Percentiles rank a stretch among this genome's conserved stretches.
Conservation (phyloP, 371 early-diverging fungal species). For the Apophysomyces variabilis region DNA sequence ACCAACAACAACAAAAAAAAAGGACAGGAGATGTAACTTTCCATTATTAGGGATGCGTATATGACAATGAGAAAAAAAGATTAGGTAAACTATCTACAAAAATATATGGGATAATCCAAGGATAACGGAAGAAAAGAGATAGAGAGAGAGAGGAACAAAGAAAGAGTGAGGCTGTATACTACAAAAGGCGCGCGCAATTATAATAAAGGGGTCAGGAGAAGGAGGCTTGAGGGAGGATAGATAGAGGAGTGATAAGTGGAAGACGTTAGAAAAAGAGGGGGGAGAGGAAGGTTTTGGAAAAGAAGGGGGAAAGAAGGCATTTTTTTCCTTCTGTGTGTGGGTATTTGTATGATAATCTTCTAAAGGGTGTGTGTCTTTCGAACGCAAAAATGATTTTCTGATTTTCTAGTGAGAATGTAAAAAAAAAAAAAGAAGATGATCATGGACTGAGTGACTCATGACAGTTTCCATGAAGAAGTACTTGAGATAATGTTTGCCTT, state of each 20-base stretch:
- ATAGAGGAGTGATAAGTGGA: too few relatives aligned
- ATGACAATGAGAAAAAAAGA: not conserved
- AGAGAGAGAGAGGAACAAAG: not conserved
- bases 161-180: conserved; percentile 10
- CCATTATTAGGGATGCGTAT: not conserved
- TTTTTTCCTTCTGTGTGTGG: not conserved
- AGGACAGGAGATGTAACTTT: not conserved
- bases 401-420: too few relatives aligned
- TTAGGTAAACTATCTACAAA: not conserved
- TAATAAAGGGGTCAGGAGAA: conserved; percentile 2
- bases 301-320: not conserved
- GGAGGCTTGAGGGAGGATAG: too few relatives aligned
- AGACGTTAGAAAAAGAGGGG: not conserved
- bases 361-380: too few relatives aligned
- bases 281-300: not conserved
- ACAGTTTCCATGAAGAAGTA: conserved; percentile 32
- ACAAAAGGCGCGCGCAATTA: conserved; percentile 3
- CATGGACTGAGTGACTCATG: conserved; percentile 21
- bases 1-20: too few relatives aligned
- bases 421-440: not conserved
- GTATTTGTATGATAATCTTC: too few relatives aligned
- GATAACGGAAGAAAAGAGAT: not conserved
- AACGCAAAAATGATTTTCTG: too few relatives aligned
- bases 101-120: not conserved
- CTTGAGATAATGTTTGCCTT: conserved; percentile 34